A percentile compares a stretch with the other conserved stretches of the same genome.
phyloP scores from a whole-genome alignment of 805 yeast species.

The Yarrowia phangngaensis region DNA sequence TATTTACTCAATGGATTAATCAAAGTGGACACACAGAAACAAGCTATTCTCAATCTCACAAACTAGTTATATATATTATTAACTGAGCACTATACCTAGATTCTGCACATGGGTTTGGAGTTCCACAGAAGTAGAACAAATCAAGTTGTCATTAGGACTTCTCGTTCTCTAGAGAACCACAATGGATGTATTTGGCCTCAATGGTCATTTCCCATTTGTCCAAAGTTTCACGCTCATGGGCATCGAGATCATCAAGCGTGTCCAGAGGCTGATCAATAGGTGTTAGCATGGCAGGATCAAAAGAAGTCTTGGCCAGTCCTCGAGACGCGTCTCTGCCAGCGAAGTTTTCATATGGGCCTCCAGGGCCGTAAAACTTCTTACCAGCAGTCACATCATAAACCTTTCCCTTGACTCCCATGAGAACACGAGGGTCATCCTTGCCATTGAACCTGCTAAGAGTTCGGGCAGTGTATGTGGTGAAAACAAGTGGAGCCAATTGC shows the following conservation, averaged over 20 bases:
- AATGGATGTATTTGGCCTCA: conserved; percentile 70
- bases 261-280: conserved; percentile 78
- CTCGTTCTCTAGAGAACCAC: conserved; percentile 59
- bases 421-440: conserved; percentile 70
- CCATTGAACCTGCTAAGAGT: conserved; percentile 77
- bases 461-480: conserved; percentile 61
- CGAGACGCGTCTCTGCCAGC: conserved; percentile 96
- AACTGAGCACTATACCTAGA: too few species aligned
- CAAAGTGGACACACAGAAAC: too few species aligned
- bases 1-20: too few species aligned
- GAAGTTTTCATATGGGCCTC: conserved; percentile 89
- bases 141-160: too few species aligned
- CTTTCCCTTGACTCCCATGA: conserved; percentile 77
- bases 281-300: conserved; percentile 63
- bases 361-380: conserved; percentile 87
- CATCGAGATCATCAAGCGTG: conserved; percentile 54
- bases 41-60: too few species aligned
- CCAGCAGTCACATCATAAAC: conserved; percentile 83
- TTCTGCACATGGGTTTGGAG: too few species aligned
- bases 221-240: conserved; percentile 60
- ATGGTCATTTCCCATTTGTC: conserved; percentile 85
- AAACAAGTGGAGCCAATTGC: conserved; percentile 41
- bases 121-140: too few species aligned
- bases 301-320: conserved; percentile 84
- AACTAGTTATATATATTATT: too few species aligned